Evolutionary conservation across 768 basidiomycete genomes (phyloP).

Genomic region (Punctularia strigosozonata): DNA sequence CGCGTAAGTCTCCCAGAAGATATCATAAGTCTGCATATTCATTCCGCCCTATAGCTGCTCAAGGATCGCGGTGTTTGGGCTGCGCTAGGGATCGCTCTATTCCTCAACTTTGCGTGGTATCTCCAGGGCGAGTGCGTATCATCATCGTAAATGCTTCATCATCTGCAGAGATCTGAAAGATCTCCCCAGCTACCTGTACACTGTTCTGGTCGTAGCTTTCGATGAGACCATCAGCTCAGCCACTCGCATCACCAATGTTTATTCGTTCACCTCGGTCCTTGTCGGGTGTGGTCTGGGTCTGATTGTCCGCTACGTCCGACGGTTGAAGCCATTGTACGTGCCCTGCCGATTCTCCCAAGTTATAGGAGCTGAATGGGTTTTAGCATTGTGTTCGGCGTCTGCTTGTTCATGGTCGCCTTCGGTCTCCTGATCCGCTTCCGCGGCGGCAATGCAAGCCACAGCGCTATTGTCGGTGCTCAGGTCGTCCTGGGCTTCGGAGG

Average conservation of each 20-base stretch:
- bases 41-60: neutral
- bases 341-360: no score
- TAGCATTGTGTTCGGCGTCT: conserved; percentile 1
- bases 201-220: conserved; percentile 1
- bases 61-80: conserved; percentile 2
- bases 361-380: no score
- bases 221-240: conserved; percentile 1
- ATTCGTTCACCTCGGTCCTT: conserved; percentile 3
- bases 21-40: no score
- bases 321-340: conserved; percentile 2
- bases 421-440: conserved; percentile 4
- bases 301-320: conserved; percentile 2
- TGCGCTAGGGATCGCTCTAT: conserved; percentile 1
- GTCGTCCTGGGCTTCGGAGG: conserved; percentile 3
- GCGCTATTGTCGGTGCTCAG: conserved; percentile 1
- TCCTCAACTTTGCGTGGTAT: neutral
- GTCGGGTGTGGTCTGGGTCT: neutral
- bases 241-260: conserved; percentile 2
- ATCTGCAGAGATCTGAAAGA: no score
- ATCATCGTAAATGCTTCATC: no score
- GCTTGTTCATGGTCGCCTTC: conserved; percentile 1
- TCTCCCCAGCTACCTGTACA: neutral
- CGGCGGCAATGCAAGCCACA: conserved; percentile 1
- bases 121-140: conserved; percentile 1
- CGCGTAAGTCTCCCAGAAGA: neutral